Base-by-base conservation (phyloP, 306 rosid genomes). In the Cicer yamashitae region DNA sequence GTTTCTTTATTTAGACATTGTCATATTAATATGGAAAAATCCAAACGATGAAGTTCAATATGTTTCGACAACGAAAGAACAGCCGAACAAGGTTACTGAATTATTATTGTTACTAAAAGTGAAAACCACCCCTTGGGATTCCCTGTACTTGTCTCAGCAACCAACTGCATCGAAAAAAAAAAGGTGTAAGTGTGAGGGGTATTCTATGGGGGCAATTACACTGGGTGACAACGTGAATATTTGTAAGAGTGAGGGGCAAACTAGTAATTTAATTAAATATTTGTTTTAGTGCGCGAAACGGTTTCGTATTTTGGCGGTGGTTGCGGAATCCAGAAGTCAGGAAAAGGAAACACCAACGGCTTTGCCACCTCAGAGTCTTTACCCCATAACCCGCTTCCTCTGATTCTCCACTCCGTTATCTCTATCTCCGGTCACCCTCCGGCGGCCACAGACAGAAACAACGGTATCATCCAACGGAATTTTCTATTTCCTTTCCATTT, bases 261-360 rank as follows among this genome's bases (percentile, higher is more conserved):
- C 77, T 47, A 34, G 85, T 71, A 20, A 79, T 67, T 73, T 6
- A 47, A 25, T 0, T 10, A 2, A 5, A 20, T 15, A 13, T 7
- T 78, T 66, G 14, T 25, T 56, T 71, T 77, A 67, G 66, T 77
- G 72, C 53, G 68, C 44, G 25, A 52, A 81, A 87, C 84, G 78
- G 86, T 80, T 82, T 60, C 46, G 65, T 65, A 52, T 72, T 65
- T 84, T 54, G 58, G 71, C 56, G 86, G 82, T 64, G 71, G 65
- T 43, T 59, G 75, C 59, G 15, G 83, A 74, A 79, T 76, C 61
- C 47, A 79, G 47, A 76, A 61, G 73, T 13, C 76, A 74, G 80
- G 69, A 82, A 52, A 52, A 72, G 79, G 45, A 62, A 52, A 10
- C 37, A 51, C 53, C 30, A 85, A 84, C 78, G 83, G 81, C 81